Evolutionary conservation across 2,329 filamentous ascomycete genomes (phyloP).

Genomic region (Pyricularia sp.): DNA sequence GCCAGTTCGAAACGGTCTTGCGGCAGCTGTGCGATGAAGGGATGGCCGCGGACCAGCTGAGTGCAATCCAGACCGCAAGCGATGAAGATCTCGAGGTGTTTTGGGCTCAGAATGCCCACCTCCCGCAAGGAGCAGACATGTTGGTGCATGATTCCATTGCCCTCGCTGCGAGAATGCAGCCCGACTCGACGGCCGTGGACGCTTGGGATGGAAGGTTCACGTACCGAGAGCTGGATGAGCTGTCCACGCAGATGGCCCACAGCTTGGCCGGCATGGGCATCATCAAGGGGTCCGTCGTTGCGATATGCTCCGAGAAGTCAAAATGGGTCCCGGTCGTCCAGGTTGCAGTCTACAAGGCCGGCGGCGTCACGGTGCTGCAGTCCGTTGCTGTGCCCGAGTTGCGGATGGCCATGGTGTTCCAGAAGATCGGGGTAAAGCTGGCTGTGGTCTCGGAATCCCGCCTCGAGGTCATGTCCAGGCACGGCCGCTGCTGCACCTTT

Average conservation of each 20-base stretch:
- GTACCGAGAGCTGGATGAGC: constrained; percentile 28
- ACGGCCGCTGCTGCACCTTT: constrained; percentile 12
- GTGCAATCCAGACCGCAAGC: background rate
- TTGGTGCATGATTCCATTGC: background rate
- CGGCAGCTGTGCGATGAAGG: background rate
- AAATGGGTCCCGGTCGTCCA: constrained; percentile 12
- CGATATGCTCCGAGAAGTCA: constrained; percentile 14
- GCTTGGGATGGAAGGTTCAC: constrained; percentile 37
- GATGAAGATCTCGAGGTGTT: background rate
- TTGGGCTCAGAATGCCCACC: background rate
- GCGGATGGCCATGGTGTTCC: constrained; percentile 9
- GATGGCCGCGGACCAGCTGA: background rate
- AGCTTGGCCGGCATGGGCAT: constrained; percentile 24
- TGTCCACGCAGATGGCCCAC: constrained; percentile 27
- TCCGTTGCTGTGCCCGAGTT: constrained; percentile 10
- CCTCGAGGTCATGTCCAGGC: constrained; percentile 5
- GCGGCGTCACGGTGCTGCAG: constrained; percentile 11
- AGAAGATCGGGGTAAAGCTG: constrained; percentile 9
- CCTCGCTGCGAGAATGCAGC: constrained; percentile 6
- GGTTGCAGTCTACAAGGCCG: constrained; percentile 12
- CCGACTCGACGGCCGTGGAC: constrained; percentile 27
- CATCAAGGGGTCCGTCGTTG: constrained; percentile 24
- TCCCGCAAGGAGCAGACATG: background rate
- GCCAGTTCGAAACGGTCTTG: background rate
- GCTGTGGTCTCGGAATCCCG: constrained; percentile 8